These are phyloP conservation scores for Boletus tylopilopsis DNA, from an alignment of 768 basidiomycete species.

Conservation along the genomic window DNA sequence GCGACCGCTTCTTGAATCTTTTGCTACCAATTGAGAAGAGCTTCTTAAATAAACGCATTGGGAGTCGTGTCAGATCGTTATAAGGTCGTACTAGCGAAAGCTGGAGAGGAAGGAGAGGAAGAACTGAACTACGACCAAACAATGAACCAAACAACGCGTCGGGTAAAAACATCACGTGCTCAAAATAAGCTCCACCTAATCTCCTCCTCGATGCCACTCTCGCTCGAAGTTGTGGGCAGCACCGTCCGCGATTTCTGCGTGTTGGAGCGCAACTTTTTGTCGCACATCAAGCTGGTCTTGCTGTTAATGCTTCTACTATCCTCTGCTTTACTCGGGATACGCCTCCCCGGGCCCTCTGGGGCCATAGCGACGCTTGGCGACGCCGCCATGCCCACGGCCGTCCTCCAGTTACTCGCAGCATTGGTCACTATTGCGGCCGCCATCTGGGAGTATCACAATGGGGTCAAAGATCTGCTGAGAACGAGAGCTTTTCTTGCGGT, in stretches of 20 bases:
- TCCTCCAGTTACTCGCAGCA: slow-evolving; percentile 51
- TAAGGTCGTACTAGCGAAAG: slow-evolving; percentile 15
- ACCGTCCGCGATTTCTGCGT: slow-evolving; percentile 73
- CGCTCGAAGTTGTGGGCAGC: slow-evolving; percentile 49
- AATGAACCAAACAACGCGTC: slow-evolving; percentile 33
- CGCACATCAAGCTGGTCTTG: slow-evolving; percentile 64
- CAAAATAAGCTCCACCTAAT: neutral
- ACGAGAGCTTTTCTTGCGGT: slow-evolving; percentile 58
- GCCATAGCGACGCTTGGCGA: slow-evolving; percentile 21
- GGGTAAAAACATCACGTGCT: slow-evolving; percentile 14
- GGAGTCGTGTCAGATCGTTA: slow-evolving; percentile 29
- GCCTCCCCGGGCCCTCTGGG: slow-evolving; percentile 44
- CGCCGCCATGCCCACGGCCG: slow-evolving; percentile 46
- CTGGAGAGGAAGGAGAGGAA: neutral
- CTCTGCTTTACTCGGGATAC: slow-evolving; percentile 58
- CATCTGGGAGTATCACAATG: slow-evolving; percentile 62
- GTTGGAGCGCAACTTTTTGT: slow-evolving; percentile 72
- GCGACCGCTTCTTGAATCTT: slow-evolving; percentile 48
- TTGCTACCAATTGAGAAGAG: slow-evolving; percentile 66
- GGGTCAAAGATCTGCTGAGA: slow-evolving; percentile 51
- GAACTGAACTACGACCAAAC: slow-evolving; percentile 41
- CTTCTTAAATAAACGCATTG: slow-evolving; percentile 69
- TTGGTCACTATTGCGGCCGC: slow-evolving; percentile 54
- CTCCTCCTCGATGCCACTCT: slow-evolving; percentile 10
- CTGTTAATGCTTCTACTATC: slow-evolving; percentile 61